Base-by-base conservation (phyloP, 2,329 filamentous ascomycete genomes). In the Diaporthe eres region DNA sequence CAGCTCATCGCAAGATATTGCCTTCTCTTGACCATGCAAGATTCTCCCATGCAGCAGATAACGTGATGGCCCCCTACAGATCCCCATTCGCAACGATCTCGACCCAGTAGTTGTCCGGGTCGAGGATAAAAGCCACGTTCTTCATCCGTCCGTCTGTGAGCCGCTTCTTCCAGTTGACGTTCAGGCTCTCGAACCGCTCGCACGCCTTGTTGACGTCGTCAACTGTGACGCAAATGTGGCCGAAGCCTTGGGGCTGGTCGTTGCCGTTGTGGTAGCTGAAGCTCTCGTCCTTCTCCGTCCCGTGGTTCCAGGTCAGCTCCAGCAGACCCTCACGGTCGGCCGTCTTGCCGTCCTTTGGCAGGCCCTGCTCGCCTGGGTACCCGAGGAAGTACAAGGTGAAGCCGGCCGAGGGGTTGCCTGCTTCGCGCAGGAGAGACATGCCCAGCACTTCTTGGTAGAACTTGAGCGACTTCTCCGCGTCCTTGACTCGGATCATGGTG, bases 221-320 rank as follows among this genome's bases (percentile, higher is more conserved):
- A 17, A 98, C 96, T 1, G 93, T 89, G 72, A 98, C 87, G 82
- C 95, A 97, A 77, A 98, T 95, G 82, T 98, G 96, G 0, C 96
- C 96, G 79, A 98, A 98, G 0, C 97, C 97, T 84, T 98, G 95
- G 0, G 96, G 96, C 83, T 98, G 88, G 57, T 92, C 88, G 84
- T 99, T 99, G 51, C 97, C 97, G 80, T 98, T 93, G 85, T 99
- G 96, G 83, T 99, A 99, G 79, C 90, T 90, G 82, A 98, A 97
- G 78, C 87, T 87, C 74, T 92, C 90, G 78, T 98, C 94, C 82
- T 96, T 97, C 86, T 98, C 96, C 0, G 94, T 96, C 51, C 92
- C 92, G 79, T 93, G 90, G 82, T 93, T 93, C 94, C 94, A 98
- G 13, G 96, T 98, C 78, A 98, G 86, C 86, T 98, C 96, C 7